Base-by-base conservation (phyloP, 441 rosid genomes). In the Populus hybrid region DNA sequence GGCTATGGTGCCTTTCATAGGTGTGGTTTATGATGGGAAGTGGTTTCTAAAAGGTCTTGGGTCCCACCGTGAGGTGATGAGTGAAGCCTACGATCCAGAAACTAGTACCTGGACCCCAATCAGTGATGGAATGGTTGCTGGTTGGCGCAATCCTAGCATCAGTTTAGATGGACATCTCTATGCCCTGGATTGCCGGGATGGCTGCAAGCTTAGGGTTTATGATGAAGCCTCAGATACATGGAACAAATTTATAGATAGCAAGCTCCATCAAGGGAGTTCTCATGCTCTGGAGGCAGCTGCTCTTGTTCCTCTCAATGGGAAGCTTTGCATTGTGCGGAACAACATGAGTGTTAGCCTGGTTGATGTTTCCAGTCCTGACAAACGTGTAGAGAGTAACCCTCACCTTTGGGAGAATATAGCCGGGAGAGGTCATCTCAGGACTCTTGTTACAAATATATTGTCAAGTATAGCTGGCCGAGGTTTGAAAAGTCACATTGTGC, bases 21-120 rank as follows among this genome's bases (percentile, higher is more conserved):
- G 98, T 61, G 98, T 94, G 42, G 90, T 94, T 67, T 92, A 88
- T 45, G 94, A 90, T 36, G 93, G 92, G 16, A 94, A 90, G 79
- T 94, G 98, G 98, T 92, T 92, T 84, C 88, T 94, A 40, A 94
- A 91, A 83, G 98, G 98, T 50, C 87, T 92, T 68, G 98, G 97
- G 5, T 86, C 93, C 70, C 97, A 87, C 71, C 94, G 89, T 9
- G 92, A 90, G 81, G 98, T 94, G 79, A 89, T 91, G 94, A 92
- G 93, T 77, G 98, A 92, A 86, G 94, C 92, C 76, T 94, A 92
- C 83, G 85, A 88, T 68, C 98, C 97, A 2, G 94, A 89, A 78
- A 81, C 86, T 50, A 88, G 91, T 73, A 78, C 90, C 16, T 94
- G 98, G 98, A 88, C 76, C 20, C 83, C 94, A 4, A 82, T 91